Conservation (phyloP, 2,329 filamentous ascomycete genomes). For the Paracorniculantispora psalliotae region DNA sequence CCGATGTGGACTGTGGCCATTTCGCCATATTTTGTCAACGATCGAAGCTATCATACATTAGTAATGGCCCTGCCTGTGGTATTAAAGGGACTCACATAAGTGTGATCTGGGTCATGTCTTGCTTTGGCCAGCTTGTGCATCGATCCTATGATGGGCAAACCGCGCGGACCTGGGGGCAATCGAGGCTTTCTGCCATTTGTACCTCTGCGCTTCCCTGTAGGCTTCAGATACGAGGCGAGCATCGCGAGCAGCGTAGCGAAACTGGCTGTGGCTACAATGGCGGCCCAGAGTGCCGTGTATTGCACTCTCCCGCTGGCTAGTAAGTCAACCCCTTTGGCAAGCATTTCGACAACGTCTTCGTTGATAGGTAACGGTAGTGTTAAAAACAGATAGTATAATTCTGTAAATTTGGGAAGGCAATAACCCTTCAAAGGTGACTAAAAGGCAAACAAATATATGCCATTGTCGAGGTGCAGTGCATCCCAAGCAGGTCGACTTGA, state of each 20-base stretch:
- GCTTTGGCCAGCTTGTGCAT: neutral
- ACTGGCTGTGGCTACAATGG: neutral
- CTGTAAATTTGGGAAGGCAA: too few relatives aligned
- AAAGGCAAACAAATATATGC: too few relatives aligned
- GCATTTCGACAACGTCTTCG: neutral
- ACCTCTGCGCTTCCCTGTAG: neutral
- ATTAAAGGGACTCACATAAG: neutral
- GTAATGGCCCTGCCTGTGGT: neutral
- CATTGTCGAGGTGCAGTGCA: too few relatives aligned
- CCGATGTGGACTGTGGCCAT: slow-evolving; percentile 25
- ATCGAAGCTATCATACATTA: neutral
- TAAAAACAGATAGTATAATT: too few relatives aligned
- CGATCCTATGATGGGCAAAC: neutral
- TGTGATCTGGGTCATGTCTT: neutral
- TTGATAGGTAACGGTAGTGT: neutral
- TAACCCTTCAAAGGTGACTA: too few relatives aligned
- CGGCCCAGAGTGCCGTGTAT: neutral
- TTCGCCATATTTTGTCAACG: slow-evolving; percentile 20
- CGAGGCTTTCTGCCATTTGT: neutral
- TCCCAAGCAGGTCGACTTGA: too few relatives aligned
- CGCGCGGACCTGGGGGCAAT: neutral
- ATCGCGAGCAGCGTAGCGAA: neutral
- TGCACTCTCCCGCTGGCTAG: neutral
- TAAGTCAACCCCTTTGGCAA: neutral
- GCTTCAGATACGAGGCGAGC: neutral